phyloP scores from a whole-genome alignment of 768 basidiomycete genomes.

The Leccinellum rugosiceps region DNA sequence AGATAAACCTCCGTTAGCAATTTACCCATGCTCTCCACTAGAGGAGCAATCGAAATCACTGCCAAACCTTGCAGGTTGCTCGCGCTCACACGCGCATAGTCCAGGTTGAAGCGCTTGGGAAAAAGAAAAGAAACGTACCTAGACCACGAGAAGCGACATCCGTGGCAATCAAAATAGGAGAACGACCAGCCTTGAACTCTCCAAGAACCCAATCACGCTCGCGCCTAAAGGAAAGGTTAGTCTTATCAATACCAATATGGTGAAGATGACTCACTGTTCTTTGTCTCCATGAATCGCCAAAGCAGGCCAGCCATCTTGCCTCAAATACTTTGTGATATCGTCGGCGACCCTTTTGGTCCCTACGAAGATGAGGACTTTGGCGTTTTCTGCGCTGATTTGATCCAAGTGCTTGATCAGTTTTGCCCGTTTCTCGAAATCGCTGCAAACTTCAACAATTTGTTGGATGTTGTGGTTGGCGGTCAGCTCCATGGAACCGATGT shows the following conservation, averaged over 20 bases:
- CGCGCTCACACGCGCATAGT: conserved; percentile 31
- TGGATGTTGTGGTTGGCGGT: conserved; percentile 98
- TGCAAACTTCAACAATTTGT: conserved; percentile 94
- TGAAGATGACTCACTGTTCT: conserved; percentile 69
- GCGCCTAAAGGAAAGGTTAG: conserved; percentile 47
- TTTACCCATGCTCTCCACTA: conserved; percentile 19
- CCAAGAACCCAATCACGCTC: conserved; percentile 99
- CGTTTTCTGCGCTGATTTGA: conserved; percentile 93
- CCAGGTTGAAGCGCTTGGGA: conserved; percentile 32
- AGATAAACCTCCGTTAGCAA: conserved; percentile 17
- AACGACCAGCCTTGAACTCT: conserved; percentile 98
- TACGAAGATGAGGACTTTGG: conserved; percentile 98
- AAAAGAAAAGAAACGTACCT: conserved; percentile 71
- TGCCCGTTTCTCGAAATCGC: conserved; percentile 94
- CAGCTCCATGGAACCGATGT: conserved; percentile 97
- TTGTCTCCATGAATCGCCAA: conserved; percentile 99
- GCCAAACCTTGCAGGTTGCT: conserved; percentile 29
- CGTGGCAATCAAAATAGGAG: conserved; percentile 97
- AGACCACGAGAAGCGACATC: conserved; percentile 99
- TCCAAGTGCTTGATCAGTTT: conserved; percentile 97
- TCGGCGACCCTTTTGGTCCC: conserved; percentile 97
- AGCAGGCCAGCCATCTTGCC: conserved; percentile 99
- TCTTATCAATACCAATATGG: neutral
- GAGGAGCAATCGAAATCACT: conserved; percentile 24
- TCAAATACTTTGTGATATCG: conserved; percentile 96